Base-by-base conservation (phyloP, 2,329 filamentous ascomycete species). In the Cercospora janseana region DNA sequence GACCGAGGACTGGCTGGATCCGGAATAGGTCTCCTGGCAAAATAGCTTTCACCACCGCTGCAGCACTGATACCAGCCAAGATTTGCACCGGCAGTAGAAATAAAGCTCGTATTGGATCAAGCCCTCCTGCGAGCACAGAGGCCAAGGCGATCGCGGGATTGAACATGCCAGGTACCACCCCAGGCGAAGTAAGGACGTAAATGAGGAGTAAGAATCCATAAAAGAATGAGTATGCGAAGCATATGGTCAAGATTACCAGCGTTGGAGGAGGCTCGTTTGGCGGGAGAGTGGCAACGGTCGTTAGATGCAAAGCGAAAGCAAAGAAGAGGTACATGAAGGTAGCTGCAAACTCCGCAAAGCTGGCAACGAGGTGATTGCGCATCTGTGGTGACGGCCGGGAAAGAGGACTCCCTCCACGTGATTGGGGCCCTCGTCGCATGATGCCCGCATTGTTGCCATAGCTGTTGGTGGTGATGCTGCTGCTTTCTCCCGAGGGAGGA, bases 291-390 rank as follows among this genome's bases (percentile, higher is more conserved):
- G 60, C 54, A 8, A 61, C 58, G 3, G 64, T 46, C 51, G 64
- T 62, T 6, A 51, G 42, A 18, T 63, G 61, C 16, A 62, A 56
- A 1, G 61, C 51, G 45, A 67, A 66, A 12, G 64, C 66, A 31
- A 67, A 63, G 57, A 62, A 68, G 20, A 69, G 60, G 56, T 67
- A 68, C 58, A 66, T 60, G 21, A 63, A 66, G 2, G 66, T 69
- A 2, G 66, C 66, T 7, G 67, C 60, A 34, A 68, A 69, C 42
- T 69, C 66, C 20, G 61, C 61, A 6, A 63, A 21, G 31, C 49
- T 40, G 1, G 61, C 60, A 23, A 64, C 49, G 46, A 63, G 56
- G 34, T 62, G 54, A 6, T 20, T 46, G 35, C 49, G 49, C 6
- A 50, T 16, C n/a, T 23, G 26, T 8, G 40, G 32, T 34, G 43